Base-by-base conservation (phyloP, 352 stramenopile species). In the Phytophthora multivora region DNA sequence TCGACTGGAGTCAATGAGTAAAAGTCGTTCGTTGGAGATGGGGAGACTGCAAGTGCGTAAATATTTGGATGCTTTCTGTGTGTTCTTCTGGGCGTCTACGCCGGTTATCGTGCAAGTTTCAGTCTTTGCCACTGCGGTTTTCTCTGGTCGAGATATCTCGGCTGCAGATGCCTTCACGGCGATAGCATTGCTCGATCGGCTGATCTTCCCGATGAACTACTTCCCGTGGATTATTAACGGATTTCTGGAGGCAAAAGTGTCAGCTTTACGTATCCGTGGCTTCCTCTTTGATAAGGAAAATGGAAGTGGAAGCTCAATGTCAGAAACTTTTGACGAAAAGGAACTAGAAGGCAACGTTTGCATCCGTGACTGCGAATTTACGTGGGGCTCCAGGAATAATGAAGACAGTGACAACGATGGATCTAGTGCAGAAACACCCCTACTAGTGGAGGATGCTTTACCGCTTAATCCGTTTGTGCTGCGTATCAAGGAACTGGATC, bases 141-240 rank as follows among this genome's bases (percentile, higher is more conserved):
- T 86, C 56, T 75, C 73, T 28, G 83, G 79, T 16, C 74, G 88
- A 56, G 79, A 88, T 33, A 72, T 95, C 41, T 90, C 83, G 2
- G 87, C 87, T 8, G 85, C 87, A 15, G 89, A 92, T 43, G 87
- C 87, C 11, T 93, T 95, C 61, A 93, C 88, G 8, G 83, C 88
- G 0, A 85, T 97, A 21, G 77, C 90, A n/a, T 58, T 97, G 38
- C 72, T 97, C 0, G 85, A 97, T 42, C 86, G 88, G 6, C 75
- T 97, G 4, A 91, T 97, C 21, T 96, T 92, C 51, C 90, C 90
- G 1, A 97, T 97, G 80, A 97, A 96, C 42, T 93, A 93, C 38
- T 95, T 97, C 21, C 89, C 89, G 16, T 97, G 89, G 88, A 94
- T 97, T 63, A 87, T 97, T 56, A 96, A 95, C 30, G 88, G 88